Evolutionary conservation across 371 early-diverging fungal genomes (phyloP), one percentile per base, ranked within the genome.

Genomic region (Syncephalis plumigaleata): DNA sequence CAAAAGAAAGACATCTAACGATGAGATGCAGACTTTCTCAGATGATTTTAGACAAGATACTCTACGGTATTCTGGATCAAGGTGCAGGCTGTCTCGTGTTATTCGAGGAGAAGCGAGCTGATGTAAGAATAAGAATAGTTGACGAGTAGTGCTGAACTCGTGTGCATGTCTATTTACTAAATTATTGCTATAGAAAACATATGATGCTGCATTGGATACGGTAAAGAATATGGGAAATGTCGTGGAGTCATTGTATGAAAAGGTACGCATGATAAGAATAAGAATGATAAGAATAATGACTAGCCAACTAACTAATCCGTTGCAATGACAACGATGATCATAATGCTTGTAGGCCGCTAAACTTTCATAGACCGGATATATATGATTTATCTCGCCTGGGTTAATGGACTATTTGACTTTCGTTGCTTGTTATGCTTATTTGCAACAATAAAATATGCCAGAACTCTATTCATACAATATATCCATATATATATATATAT

Each of bases 31-130:
- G 72, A 52, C 70, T 98, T 40, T 91, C 93, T 48, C 91, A 96
- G 61, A 95, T 98, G 97, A 98, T 98, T 55, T 69, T 98, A 56
- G 98, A 98, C 70, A 83, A 88, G 63, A 84, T 84, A 16, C 84
- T 98, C 60, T 70, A 75, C 48, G 98, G 98, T 38, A 90, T 95
- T 53, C 67, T 98, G 50, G 98, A 98, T 58, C 98, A 98, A 66
- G 94, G 94, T 20, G 90, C 86, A 20, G 94, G 94, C 15, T 87
- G 86, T 52, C 59, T 97, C 55, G 80, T 90, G 49, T 79, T 97
- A 2, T 95, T 91, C 70, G 94, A 95, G 23, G 91, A 91, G 39
- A 68, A 75, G 17, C 73, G 74, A 55, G 72, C 71, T 51, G 94
- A 94, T 61, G 81, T 80, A 61, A 59, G 72, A 63, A 18, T 17